Evolutionary conservation across 352 stramenopile species (phyloP), one percentile per base, ranked within the genome.

Genomic region (Pythium grandisporangium): DNA sequence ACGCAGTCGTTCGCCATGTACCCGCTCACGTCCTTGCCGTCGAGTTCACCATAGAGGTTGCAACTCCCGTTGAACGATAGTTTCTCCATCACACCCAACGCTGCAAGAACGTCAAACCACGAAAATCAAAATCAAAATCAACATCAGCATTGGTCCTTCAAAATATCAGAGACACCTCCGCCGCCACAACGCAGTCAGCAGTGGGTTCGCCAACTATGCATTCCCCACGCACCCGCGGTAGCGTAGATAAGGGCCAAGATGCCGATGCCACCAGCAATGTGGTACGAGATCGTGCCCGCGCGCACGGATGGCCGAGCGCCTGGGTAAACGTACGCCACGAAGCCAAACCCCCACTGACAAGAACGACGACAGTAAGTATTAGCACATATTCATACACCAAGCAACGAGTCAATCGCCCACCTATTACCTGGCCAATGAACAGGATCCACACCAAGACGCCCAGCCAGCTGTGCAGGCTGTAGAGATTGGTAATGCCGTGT

Each of bases 391-490:
- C n/a, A n/a, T n/a, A n/a, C n/a, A n/a, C n/a, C n/a, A n/a, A n/a
- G n/a, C n/a, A n/a, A n/a, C n/a, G n/a, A n/a, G n/a, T n/a, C n/a
- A n/a, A n/a, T n/a, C n/a, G n/a, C n/a, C n/a, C n/a, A n/a, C n/a
- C n/a, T 32, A 8, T 8, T 32, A 32, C 27, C 27, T 32, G 27
- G 27, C 40, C 19, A 23, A 52, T 21, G 26, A 43, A 53, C 12
- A 83, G 39, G 32, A 87, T 61, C 39, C 83, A 51, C 22, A 72
- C 78, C 13, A 61, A 30, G 20, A 93, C 45, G 29, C 81, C 81
- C n/a, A 94, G 37, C 81, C 79, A 94, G 44, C 78, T 92, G 69
- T 94, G 81, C 8, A 93, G 61, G 44, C 74, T 90, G 61, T 91
- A 92, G 21, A 94, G 42, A 45, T 94, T 93, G 17, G 66, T 84